Conservation (phyloP, 768 basidiomycete genomes). For the Mycena galericulata region DNA sequence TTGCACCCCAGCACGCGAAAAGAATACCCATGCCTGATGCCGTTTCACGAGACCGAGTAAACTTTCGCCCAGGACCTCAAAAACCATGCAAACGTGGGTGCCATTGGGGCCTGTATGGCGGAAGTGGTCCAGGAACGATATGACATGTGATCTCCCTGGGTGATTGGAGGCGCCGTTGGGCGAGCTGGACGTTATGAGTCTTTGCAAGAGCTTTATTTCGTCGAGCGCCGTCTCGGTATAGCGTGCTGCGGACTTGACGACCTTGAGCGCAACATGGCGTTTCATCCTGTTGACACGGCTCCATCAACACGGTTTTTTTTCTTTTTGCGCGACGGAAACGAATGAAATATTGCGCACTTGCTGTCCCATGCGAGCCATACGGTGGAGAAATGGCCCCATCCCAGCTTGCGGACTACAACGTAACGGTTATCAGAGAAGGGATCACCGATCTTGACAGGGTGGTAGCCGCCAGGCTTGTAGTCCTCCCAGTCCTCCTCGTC, state of each 20-base stretch:
- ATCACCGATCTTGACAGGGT: constrained; percentile 96
- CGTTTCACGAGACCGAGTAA: constrained; percentile 96
- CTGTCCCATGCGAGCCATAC: constrained; percentile 90
- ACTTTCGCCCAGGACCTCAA: constrained; percentile 98
- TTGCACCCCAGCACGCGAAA: not conserved
- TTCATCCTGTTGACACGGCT: constrained; percentile 71
- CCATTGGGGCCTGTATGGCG: constrained; percentile 97
- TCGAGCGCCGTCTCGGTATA: constrained; percentile 99
- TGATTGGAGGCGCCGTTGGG: constrained; percentile 73
- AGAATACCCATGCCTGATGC: constrained; percentile 60
- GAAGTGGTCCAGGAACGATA: constrained; percentile 98
- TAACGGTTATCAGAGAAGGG: constrained; percentile 90
- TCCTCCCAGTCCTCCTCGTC: constrained; percentile 96
- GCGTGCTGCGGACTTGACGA: constrained; percentile 96
- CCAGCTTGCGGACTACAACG: constrained; percentile 92
- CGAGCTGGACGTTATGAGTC: constrained; percentile 87
- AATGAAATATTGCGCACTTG: constrained; percentile 63
- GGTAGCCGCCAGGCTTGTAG: constrained; percentile 83
- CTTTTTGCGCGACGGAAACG: constrained; percentile 10
- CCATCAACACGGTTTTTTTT: constrained; percentile 32
- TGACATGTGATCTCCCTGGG: constrained; percentile 93
- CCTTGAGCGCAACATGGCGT: constrained; percentile 98
- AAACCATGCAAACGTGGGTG: constrained; percentile 99
- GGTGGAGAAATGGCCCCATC: constrained; percentile 95
- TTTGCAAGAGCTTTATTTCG: constrained; percentile 97